Base-by-base conservation (phyloP, 1,284 basidiomycete species). In the Ustilago lituana region DNA sequence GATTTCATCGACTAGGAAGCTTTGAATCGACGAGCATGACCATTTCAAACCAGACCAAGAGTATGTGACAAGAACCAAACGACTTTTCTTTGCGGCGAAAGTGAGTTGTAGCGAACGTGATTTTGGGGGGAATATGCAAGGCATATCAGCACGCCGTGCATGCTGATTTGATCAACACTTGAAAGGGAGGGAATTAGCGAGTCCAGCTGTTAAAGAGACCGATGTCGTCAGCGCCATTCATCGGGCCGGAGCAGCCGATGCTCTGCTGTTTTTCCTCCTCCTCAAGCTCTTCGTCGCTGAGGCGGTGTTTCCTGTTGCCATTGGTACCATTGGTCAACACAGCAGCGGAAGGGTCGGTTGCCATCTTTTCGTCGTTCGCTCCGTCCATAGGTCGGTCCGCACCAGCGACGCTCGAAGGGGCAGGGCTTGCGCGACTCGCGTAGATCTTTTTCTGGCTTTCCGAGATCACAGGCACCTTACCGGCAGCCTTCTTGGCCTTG, bases 401-500 rank as follows among this genome's bases (percentile, higher is more conserved):
- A 35, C 65, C 66, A 17, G 59, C 59, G 14, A 76, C 58, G 43
- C 62, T 60, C 4, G 63, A 58, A 0, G 66, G 53, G 2, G 69
- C 54, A 12, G 55, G 59, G 19, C 52, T 65, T 10, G 63, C 69
- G 4, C 64, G 55, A 24, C 48, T 67, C 1, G 72, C 64, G 23
- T 69, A 69, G 44, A 69, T 36, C 49, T 69, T 69, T 37, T 69
- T 69, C 33, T 69, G 66, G 36, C 52, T 63, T 15, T 64, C 68
- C 0, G 68, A 40, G 9, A 64, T 60, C 19, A 55, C 57, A 23
- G 67, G 66, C 15, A 73, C 55, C 31, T 56, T 56, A 23, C 54
- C 55, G 22, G 74, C 65, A 2, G 53, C 48, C 41, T 69, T 66
- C 43, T 82, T 84, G 19, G 60, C 38, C 84, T 94, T 93, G 31